phyloP scores from a whole-genome alignment of 495 filamentous ascomycete species.

The Hypoxylon cercidicola region DNA sequence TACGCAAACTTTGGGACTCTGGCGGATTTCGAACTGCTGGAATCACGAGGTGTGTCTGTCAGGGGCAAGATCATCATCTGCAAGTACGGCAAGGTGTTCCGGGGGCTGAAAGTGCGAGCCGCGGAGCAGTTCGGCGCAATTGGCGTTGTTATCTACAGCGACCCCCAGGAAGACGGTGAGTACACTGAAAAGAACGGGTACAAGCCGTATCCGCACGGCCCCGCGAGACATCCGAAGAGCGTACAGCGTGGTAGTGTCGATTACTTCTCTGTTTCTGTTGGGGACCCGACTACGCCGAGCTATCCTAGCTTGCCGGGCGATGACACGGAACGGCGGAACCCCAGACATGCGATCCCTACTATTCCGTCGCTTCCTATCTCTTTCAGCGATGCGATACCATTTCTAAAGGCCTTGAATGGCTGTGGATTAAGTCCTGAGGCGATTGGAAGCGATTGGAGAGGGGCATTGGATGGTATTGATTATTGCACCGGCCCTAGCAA shows the following conservation, averaged over 20 bases:
- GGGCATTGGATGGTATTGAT: conserved; percentile 71
- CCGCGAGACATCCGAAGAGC: conserved; percentile 78
- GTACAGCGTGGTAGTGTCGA: conserved; percentile 83
- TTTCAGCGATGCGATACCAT: conserved; percentile 75
- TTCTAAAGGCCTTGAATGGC: conserved; percentile 80
- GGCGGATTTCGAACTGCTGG: conserved; percentile 76
- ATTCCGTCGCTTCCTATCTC: conserved; percentile 89
- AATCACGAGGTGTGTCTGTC: conserved; percentile 71
- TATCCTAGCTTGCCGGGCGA: conserved; percentile 77
- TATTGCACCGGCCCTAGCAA: conserved; percentile 81
- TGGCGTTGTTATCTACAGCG: conserved; percentile 78
- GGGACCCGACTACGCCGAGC: conserved; percentile 77
- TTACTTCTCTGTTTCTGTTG: conserved; percentile 67
- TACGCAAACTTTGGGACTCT: conserved; percentile 81
- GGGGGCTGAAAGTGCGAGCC: conserved; percentile 82
- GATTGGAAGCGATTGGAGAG: conserved; percentile 58
- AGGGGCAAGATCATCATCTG: conserved; percentile 79
- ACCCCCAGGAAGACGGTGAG: conserved; percentile 83
- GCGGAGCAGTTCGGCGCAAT: conserved; percentile 83
- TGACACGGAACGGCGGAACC: conserved; percentile 72
- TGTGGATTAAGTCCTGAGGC: conserved; percentile 60
- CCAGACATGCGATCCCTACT: conserved; percentile 68
- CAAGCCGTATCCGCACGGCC: conserved; percentile 77
- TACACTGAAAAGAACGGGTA: conserved; percentile 77
- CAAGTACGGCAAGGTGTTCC: conserved; percentile 80